Evolutionary conservation across 495 filamentous ascomycete genomes (phyloP).

Genomic region (Halenospora varia): DNA sequence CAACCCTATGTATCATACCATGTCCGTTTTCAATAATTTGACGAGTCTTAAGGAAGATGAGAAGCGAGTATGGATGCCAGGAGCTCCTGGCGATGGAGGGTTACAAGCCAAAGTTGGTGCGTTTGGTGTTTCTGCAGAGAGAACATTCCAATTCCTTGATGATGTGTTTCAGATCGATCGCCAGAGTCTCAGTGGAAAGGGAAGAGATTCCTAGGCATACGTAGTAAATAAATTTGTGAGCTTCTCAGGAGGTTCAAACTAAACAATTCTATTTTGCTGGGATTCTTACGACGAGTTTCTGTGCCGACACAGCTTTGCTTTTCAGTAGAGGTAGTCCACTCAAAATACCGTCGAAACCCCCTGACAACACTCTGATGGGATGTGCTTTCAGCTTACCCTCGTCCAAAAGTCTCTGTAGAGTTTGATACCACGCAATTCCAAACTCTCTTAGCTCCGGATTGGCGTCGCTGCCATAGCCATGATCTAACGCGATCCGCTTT

Average conservation of each 20-base stretch:
- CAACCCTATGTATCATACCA: not conserved
- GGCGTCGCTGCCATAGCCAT: not conserved
- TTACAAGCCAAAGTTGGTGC: not conserved
- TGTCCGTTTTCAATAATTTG: not conserved
- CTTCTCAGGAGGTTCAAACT: too few relatives aligned
- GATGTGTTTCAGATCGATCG: too few relatives aligned
- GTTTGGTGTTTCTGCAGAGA: not conserved
- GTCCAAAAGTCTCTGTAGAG: not conserved
- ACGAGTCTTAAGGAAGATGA: not conserved
- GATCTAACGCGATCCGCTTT: not conserved
- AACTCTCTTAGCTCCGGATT: not conserved
- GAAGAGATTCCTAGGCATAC: too few relatives aligned
- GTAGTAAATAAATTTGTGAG: too few relatives aligned
- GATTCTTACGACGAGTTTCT: constrained; percentile 2
- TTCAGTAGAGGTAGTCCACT: not conserved
- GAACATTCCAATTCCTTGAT: not conserved
- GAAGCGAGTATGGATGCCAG: not conserved
- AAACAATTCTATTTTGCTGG: too few relatives aligned
- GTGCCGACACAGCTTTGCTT: not conserved
- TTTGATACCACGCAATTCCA: not conserved
- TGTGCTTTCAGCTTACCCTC: not conserved
- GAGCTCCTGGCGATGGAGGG: not conserved
- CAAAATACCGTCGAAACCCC: not conserved
- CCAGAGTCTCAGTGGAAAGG: too few relatives aligned
- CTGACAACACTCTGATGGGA: not conserved